These are phyloP conservation scores for Oxyria digyna DNA, from an alignment of 148 eudicot genomes.

Conservation along the genomic window DNA sequence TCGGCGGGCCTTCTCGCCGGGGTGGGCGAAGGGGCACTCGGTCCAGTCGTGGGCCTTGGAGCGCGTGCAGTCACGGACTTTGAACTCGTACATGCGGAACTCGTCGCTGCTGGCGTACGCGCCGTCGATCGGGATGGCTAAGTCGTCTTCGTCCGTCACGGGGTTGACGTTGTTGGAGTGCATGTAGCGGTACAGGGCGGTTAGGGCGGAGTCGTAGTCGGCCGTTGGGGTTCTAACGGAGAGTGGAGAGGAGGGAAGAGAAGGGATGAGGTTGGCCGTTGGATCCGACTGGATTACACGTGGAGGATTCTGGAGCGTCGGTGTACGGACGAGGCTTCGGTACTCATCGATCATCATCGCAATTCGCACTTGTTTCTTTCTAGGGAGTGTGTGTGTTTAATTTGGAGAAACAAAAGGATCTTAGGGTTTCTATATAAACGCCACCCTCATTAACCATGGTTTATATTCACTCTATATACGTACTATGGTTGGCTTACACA, in stretches of 20 bases:
- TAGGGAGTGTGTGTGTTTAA: too few species aligned
- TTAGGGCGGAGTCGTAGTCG: neutral
- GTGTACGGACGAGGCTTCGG: neutral
- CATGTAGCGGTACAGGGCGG: slow-evolving; percentile 2
- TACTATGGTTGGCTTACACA: neutral
- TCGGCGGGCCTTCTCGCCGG: slow-evolving; percentile 83
- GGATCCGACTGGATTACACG: neutral
- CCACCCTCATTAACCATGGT: neutral
- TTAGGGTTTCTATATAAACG: neutral
- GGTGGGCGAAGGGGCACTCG: slow-evolving; percentile 82
- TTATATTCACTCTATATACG: neutral
- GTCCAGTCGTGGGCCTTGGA: slow-evolving; percentile 90
- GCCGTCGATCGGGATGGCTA: neutral
- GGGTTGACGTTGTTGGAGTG: neutral
- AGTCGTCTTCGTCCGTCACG: neutral
- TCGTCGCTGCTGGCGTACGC: slow-evolving; percentile 10
- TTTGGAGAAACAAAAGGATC: neutral
- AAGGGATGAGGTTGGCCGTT: neutral
- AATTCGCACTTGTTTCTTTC: too few species aligned
- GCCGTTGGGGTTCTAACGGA: neutral
- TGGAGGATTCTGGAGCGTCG: neutral
- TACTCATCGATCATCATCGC: slow-evolving; percentile 1
- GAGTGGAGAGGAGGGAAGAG: neutral
- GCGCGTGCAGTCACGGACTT: slow-evolving; percentile 73
- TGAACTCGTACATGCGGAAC: slow-evolving; percentile 83